phyloP scores from a whole-genome alignment of 108 stramenopile species.

The Phaeodactylum tricornutum region DNA sequence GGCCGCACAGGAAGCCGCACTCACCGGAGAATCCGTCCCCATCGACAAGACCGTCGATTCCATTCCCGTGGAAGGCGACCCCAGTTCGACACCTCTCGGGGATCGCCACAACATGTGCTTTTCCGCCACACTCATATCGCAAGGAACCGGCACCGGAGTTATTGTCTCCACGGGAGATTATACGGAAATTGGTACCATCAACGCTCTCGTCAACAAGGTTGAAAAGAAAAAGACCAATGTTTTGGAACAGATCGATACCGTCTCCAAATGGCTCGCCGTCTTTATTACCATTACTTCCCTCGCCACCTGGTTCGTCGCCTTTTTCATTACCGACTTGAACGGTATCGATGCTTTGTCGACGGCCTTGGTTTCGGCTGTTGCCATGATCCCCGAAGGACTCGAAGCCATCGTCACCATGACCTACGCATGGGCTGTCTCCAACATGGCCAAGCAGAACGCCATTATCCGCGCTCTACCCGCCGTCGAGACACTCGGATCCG shows the following conservation, averaged over 20 bases:
- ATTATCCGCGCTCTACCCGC: slow-evolving; percentile 88
- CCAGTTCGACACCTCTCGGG: slow-evolving; percentile 66
- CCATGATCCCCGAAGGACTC: slow-evolving; percentile 96
- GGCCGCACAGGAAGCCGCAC: slow-evolving; percentile 72
- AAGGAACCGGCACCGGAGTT: slow-evolving; percentile 78
- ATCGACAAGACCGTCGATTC: slow-evolving; percentile 62
- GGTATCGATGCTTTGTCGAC: slow-evolving; percentile 59
- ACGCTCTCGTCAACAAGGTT: slow-evolving; percentile 64
- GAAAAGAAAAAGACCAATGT: slow-evolving; percentile 88
- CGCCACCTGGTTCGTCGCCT: slow-evolving; percentile 72
- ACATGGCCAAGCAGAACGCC: slow-evolving; percentile 82
- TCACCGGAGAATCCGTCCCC: slow-evolving; percentile 89
- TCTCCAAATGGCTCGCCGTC: slow-evolving; percentile 72
- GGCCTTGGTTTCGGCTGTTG: slow-evolving; percentile 81
- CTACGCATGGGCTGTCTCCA: slow-evolving; percentile 83
- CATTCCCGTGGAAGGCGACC: slow-evolving; percentile 31
- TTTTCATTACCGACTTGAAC: slow-evolving; percentile 33
- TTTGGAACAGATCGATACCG: slow-evolving; percentile 83
- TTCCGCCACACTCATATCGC: slow-evolving; percentile 83
- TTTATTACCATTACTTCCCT: slow-evolving; percentile 71
- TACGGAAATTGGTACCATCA: slow-evolving; percentile 95
- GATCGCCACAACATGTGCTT: slow-evolving; percentile 82
- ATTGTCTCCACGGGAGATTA: slow-evolving; percentile 72
- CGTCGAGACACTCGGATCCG: slow-evolving; percentile 94
- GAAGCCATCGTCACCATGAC: slow-evolving; percentile 91